Evolutionary conservation across 495 filamentous ascomycete genomes (phyloP), one percentile per base, ranked within the genome.

Genomic region (Podospora australis): DNA sequence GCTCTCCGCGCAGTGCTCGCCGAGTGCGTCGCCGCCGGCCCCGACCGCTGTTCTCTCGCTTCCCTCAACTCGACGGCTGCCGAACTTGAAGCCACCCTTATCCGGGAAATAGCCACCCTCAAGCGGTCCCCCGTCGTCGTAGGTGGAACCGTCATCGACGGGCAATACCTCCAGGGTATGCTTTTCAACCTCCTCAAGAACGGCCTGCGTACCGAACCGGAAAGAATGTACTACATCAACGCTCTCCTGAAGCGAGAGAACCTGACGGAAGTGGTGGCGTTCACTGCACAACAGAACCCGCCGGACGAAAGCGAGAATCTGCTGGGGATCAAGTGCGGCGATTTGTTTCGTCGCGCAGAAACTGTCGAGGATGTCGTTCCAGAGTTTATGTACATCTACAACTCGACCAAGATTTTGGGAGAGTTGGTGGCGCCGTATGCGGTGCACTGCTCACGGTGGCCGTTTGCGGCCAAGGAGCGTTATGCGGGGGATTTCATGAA

Each of bases 381-480:
- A 6, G 39, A 34, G 13, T 13, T 17, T 1, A 16, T 19, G n/a
- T n/a, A n/a, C 8, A 44, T 44, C 20, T 1, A 23, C 8, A 21
- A 26, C 6, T 35, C 55, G 44, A 55, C 44, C 21, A 21, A 30
- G 42, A 14, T 49, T 1, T 42, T 46, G 58, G 8, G 62, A 55
- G 32, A 17, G 32, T 17, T 36, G 2, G 5, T 36, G 9, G 41
- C 57, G 5, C 26, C 11, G 17, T 6, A 66, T 24, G 54, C 58
- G n/a, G 36, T 50, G 19, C 41, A 52, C 13, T 78, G 71, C 42
- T 55, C 62, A 7, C 63, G 63, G 42, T 78, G 73, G 74, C 63
- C 57, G 36, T 62, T 72, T 32, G 54, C 63, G n/a, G 63, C 71
- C 4, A 67, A 68, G 46, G 72, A 71, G 52, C 50, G 55, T 4